These are phyloP conservation scores for Arbutus unedo DNA, from an alignment of 148 eudicot species.

Conservation along the genomic window DNA sequence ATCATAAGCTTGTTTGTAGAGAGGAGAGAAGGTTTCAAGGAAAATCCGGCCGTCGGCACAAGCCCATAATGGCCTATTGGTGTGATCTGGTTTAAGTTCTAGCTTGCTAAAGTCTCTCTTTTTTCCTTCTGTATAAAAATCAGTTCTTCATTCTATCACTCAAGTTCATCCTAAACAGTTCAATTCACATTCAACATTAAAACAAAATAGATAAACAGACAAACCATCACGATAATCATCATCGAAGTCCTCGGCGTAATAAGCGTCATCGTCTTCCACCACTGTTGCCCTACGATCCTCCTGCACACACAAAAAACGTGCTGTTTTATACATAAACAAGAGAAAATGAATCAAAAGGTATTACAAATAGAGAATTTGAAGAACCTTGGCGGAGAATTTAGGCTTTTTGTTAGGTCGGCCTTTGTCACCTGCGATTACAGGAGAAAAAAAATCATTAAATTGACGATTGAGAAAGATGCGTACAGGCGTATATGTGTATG, in stretches of 20 bases:
- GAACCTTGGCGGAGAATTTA: slow-evolving; percentile 18
- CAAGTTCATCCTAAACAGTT: slow-evolving; percentile 12
- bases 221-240: slow-evolving; percentile 53
- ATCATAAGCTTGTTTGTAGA: slow-evolving; percentile 97
- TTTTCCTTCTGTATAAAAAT: slow-evolving; percentile 37
- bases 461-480: neutral
- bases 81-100: slow-evolving; percentile 90
- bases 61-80: slow-evolving; percentile 94
- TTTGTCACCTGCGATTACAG: slow-evolving; percentile 15
- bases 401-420: slow-evolving; percentile 18
- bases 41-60: slow-evolving; percentile 97
- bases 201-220: neutral
- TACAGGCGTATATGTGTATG: neutral
- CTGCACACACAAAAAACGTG: slow-evolving; percentile 19
- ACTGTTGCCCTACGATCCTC: slow-evolving; percentile 41
- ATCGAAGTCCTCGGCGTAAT: slow-evolving; percentile 48
- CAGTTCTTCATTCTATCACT: neutral
- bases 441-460: neutral
- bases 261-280: slow-evolving; percentile 44
- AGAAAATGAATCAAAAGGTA: neutral
- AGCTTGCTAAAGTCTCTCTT: slow-evolving; percentile 81
- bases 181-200: neutral
- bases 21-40: slow-evolving; percentile 87
- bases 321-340: neutral
- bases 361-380: neutral